Evolutionary conservation across 2,329 filamentous ascomycete species (phyloP).

Genomic region (Emergomyces pasteurianus): DNA sequence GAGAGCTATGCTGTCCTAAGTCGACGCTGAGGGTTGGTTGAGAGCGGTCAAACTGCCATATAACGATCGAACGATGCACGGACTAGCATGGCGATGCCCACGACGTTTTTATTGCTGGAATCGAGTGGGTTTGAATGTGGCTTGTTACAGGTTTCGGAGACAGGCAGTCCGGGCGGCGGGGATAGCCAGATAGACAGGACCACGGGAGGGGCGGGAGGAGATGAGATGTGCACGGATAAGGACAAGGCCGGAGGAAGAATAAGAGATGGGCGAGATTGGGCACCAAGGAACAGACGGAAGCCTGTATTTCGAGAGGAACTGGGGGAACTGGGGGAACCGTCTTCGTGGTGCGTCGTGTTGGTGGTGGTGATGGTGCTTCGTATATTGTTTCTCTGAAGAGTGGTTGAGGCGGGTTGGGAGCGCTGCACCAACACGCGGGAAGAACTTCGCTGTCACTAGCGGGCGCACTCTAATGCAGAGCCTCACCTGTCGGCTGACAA

Average conservation of each 20-base stretch:
- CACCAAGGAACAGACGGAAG: not conserved
- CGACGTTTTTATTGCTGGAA: not conserved
- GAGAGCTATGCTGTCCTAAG: too few species aligned
- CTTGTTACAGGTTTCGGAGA: not conserved
- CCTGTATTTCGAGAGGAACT: not conserved
- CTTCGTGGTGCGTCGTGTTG: not conserved
- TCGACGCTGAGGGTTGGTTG: not conserved
- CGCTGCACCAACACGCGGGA: not conserved
- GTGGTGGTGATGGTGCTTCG: not conserved
- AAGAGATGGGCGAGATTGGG: not conserved
- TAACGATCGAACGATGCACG: not conserved
- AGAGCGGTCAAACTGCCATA: not conserved
- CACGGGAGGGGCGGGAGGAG: not conserved
- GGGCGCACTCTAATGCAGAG: slow-evolving; percentile 4
- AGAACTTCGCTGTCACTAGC: not conserved
- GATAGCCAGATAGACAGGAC: not conserved
- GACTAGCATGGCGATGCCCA: not conserved
- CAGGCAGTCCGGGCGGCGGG: not conserved
- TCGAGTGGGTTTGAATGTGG: not conserved
- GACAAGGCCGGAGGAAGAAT: not conserved
- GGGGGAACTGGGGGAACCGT: not conserved
- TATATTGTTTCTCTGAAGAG: not conserved
- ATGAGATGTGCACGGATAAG: not conserved
- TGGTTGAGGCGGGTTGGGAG: not conserved
- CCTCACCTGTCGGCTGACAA: slow-evolving; percentile 5